Percentiles rank a stretch among this genome's conserved stretches.
phyloP scores from a whole-genome alignment of 2,329 filamentous ascomycete species.

The Capronia coronata region DNA sequence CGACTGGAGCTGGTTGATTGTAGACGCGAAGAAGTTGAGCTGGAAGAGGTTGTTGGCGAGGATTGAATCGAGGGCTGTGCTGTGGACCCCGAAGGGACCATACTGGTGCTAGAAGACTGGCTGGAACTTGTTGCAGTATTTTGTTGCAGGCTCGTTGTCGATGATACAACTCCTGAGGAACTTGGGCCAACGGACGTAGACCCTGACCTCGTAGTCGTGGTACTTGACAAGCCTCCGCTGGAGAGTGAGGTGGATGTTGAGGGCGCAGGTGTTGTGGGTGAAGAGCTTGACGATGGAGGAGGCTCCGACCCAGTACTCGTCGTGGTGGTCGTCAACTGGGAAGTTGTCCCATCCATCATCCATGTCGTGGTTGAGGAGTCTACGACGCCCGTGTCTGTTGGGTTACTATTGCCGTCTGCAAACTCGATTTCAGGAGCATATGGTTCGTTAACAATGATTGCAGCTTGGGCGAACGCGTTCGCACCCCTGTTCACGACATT shows the following conservation, averaged over 20 bases:
- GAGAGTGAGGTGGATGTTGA: neutral
- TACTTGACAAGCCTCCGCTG: neutral
- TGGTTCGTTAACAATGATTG: slow-evolving; percentile 20
- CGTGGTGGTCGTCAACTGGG: neutral
- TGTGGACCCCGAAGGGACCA: neutral
- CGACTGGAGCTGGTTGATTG: neutral
- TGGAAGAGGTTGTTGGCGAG: neutral
- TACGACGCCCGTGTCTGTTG: neutral
- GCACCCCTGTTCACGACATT: slow-evolving; percentile 13
- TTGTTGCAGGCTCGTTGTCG: neutral
- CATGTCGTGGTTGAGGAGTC: slow-evolving; percentile 7
- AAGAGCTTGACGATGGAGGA: neutral
- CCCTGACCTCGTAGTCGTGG: neutral
- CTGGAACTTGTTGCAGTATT: neutral
- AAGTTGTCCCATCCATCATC: neutral
- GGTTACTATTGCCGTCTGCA: neutral
- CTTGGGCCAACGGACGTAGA: neutral
- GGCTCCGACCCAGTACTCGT: neutral
- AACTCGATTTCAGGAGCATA: slow-evolving; percentile 15
- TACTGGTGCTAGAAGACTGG: neutral
- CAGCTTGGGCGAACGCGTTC: slow-evolving; percentile 16
- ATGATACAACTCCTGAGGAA: neutral
- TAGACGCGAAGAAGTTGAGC: neutral
- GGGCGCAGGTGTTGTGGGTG: neutral
- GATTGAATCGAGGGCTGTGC: neutral